Evolutionary conservation across 1,139 yeast genomes (phyloP).

Genomic region (Candida albicans): DNA sequence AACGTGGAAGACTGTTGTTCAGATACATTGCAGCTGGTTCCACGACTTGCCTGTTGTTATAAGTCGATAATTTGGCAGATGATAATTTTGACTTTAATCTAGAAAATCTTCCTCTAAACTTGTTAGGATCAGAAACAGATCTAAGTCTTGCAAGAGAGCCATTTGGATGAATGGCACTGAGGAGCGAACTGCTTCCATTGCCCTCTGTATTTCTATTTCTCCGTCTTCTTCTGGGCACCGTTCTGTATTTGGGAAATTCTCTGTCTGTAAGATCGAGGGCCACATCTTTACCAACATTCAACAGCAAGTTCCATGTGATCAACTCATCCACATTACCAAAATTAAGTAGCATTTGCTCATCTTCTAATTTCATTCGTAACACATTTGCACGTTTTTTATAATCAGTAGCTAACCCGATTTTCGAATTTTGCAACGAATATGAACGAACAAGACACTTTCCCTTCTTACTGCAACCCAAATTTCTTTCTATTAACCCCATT

Average conservation of each 20-base stretch:
- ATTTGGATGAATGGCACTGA: slow-evolving; percentile 1
- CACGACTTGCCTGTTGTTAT: not conserved
- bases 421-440: slow-evolving; percentile 69
- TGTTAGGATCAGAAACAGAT: slow-evolving; percentile 17
- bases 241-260: slow-evolving; percentile 64
- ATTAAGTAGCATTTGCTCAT: slow-evolving; percentile 63
- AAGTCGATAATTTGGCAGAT: slow-evolving; percentile 21
- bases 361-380: slow-evolving; percentile 62
- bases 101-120: slow-evolving; percentile 22
- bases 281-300: slow-evolving; percentile 63
- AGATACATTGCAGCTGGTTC: not conserved
- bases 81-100: slow-evolving; percentile 21
- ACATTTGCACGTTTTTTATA: slow-evolving; percentile 61
- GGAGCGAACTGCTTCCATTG: not conserved
- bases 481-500: slow-evolving; percentile 22
- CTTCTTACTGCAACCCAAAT: slow-evolving; percentile 12
- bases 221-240: slow-evolving; percentile 70
- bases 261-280: slow-evolving; percentile 60
- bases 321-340: slow-evolving; percentile 57
- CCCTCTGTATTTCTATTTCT: slow-evolving; percentile 17
- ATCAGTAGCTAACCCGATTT: slow-evolving; percentile 68
- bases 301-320: slow-evolving; percentile 63
- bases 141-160: slow-evolving; percentile 9
- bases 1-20: not conserved
- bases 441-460: slow-evolving; percentile 42